phyloP scores from a whole-genome alignment of 805 yeast species.

The Blastobotrys terrestris region DNA sequence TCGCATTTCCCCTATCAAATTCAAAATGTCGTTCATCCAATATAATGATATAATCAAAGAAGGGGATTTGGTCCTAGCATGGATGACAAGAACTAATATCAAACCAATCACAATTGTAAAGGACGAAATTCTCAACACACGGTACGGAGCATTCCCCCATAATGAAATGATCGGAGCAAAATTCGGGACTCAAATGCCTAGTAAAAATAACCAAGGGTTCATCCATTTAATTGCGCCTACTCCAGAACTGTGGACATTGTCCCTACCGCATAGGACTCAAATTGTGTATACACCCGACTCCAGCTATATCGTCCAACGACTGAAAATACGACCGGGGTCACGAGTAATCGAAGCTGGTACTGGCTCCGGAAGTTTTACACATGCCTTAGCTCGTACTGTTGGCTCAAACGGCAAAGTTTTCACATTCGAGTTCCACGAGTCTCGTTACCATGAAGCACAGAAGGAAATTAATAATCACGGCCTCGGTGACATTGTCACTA shows the following conservation, averaged over 20 bases:
- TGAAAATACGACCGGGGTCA: slow-evolving; percentile 66
- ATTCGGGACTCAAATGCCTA: slow-evolving; percentile 80
- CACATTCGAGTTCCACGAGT: slow-evolving; percentile 88
- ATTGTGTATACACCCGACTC: slow-evolving; percentile 96
- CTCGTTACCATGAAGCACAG: slow-evolving; percentile 72
- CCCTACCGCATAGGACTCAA: slow-evolving; percentile 95
- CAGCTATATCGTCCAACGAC: slow-evolving; percentile 78
- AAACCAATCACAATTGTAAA: slow-evolving; percentile 62
- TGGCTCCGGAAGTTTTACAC: slow-evolving; percentile 94
- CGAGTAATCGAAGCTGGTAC: slow-evolving; percentile 95
- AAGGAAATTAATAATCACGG: slow-evolving; percentile 72
- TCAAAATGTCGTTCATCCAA: slow-evolving; percentile 39
- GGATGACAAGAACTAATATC: slow-evolving; percentile 72
- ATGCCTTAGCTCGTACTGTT: slow-evolving; percentile 80
- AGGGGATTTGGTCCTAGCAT: slow-evolving; percentile 82
- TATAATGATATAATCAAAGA: slow-evolving; percentile 68
- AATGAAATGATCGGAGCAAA: slow-evolving; percentile 69
- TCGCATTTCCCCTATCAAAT: no score
- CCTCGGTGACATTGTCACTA: slow-evolving; percentile 47
- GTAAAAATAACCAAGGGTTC: slow-evolving; percentile 65
- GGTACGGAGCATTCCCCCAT: slow-evolving; percentile 89
- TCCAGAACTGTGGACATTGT: slow-evolving; percentile 94
- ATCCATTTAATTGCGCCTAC: slow-evolving; percentile 85
- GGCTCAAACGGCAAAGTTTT: slow-evolving; percentile 55
- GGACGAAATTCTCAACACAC: slow-evolving; percentile 66